Evolutionary conservation across 164 flowering plant genomes (phyloP).

Genomic region (Nymphaea colorata): DNA sequence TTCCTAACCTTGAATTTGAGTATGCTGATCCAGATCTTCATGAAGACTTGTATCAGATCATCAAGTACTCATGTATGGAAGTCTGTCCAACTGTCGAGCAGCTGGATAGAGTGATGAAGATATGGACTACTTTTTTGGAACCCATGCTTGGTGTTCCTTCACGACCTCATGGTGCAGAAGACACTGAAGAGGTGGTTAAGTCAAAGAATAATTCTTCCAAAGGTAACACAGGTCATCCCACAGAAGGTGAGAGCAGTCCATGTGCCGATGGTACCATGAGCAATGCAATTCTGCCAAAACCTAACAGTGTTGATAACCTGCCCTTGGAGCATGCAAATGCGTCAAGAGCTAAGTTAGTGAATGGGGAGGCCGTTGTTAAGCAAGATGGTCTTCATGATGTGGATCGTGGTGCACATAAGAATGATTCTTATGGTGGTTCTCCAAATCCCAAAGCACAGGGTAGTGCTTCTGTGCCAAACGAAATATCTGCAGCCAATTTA

Average conservation of each 20-base stretch:
- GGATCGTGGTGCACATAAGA: conserved; percentile 22
- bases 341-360: conserved; percentile 5
- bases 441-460: conserved; percentile 20
- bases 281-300: conserved; percentile 28
- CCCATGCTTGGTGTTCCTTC: conserved; percentile 69
- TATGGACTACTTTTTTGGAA: conserved; percentile 89
- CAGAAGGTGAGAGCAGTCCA: conserved; percentile 49
- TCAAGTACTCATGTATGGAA: conserved; percentile 73
- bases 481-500: conserved; percentile 24
- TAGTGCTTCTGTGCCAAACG: conserved; percentile 23
- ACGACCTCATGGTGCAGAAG: conserved; percentile 65
- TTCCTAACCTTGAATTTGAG: conserved; percentile 54
- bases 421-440: conserved; percentile 12
- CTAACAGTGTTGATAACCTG: conserved; percentile 35
- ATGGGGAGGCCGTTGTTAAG: conserved; percentile 30
- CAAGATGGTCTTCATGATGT: conserved; percentile 30
- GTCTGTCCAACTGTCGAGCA: conserved; percentile 68
- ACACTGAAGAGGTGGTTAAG: conserved; percentile 58
- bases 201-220: conserved; percentile 27
- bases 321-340: conserved; percentile 1
- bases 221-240: conserved; percentile 20
- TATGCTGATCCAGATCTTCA: conserved; percentile 66
- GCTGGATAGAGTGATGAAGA: conserved; percentile 75
- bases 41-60: conserved; percentile 71
- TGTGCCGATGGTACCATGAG: conserved; percentile 19